Percentiles rank a stretch among this genome's conserved stretches.
phyloP scores from a whole-genome alignment of 2,329 filamentous ascomycete genomes.

The Ophidiomyces ophidiicola region DNA sequence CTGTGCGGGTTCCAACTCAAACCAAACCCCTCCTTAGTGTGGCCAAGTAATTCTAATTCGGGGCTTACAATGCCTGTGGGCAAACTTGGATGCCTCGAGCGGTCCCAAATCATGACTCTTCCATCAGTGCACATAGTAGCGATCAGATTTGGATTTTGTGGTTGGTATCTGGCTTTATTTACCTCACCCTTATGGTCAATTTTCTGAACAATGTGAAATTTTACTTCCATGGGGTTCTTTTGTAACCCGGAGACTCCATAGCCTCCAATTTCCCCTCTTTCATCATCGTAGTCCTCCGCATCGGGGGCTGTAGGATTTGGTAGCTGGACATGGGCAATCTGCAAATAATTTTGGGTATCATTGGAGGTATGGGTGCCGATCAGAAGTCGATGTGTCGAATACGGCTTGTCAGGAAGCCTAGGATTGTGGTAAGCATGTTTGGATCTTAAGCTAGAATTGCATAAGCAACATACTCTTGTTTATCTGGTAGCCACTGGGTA shows the following conservation, averaged over 20 bases:
- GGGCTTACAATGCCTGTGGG: conserved; percentile 64
- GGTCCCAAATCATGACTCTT: conserved; percentile 83
- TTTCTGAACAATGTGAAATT: conserved; percentile 85
- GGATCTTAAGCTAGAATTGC: too few species aligned
- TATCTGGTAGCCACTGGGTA: conserved; percentile 95
- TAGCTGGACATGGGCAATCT: conserved; percentile 88
- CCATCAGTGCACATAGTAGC: conserved; percentile 84
- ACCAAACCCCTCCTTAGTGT: conserved; percentile 81
- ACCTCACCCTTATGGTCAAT: conserved; percentile 95
- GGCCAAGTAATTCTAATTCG: conserved; percentile 74
- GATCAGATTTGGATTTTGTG: conserved; percentile 92
- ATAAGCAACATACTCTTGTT: conserved; percentile 60
- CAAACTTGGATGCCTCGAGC: conserved; percentile 76
- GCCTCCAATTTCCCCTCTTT: conserved; percentile 84
- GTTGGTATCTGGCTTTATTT: conserved; percentile 96
- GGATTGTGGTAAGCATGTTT: conserved; percentile 10
- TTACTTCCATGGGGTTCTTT: conserved; percentile 58
- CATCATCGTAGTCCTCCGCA: conserved; percentile 76
- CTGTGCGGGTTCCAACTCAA: conserved; percentile 82
- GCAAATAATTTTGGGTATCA: conserved; percentile 75
- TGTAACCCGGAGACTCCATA: conserved; percentile 60
- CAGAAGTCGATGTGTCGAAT: conserved; percentile 74
- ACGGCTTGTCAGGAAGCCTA: conserved; percentile 69
- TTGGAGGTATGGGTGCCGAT: conserved; percentile 91
- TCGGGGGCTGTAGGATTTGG: conserved; percentile 61